Evolutionary conservation across 306 rosid species (phyloP).

Genomic region (Abrus precatorius): DNA sequence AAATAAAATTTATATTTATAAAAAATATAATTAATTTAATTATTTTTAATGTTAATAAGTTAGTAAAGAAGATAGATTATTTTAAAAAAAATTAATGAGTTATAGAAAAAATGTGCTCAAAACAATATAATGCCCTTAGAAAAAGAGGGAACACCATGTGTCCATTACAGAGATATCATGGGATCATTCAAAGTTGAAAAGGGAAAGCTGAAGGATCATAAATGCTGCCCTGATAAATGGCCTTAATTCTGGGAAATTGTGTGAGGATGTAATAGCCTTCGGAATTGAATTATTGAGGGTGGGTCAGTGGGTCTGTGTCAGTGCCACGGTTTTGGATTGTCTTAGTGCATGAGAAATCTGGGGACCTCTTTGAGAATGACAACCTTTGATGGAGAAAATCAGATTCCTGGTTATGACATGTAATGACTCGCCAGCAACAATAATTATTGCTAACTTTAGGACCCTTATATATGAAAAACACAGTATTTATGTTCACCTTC

Average conservation of each 20-base stretch:
- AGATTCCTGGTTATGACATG: constrained; percentile 49
- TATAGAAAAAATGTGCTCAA: too few species aligned
- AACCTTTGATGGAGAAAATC: constrained; percentile 45
- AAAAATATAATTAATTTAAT: too few species aligned
- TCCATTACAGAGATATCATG: constrained; percentile 22
- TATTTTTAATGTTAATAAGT: too few species aligned
- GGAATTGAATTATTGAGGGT: constrained; percentile 62
- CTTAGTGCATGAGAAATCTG: constrained; percentile 27
- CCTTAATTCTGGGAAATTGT: not conserved
- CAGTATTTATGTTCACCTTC: constrained; percentile 3
- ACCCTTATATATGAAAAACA: not conserved
- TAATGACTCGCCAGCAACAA: constrained; percentile 47
- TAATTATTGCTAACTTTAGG: constrained; percentile 50
- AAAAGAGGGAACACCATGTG: not conserved
- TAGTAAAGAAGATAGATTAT: too few species aligned
- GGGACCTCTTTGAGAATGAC: constrained; percentile 60
- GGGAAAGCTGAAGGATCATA: constrained; percentile 1
- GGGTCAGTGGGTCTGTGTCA: constrained; percentile 54
- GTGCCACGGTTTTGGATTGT: constrained; percentile 61
- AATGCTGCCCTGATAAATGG: constrained; percentile 21
- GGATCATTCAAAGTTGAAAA: constrained; percentile 18
- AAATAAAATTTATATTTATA: too few species aligned
- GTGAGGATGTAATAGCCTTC: constrained; percentile 20
- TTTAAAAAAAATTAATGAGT: too few species aligned
- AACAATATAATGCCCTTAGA: too few species aligned